Base-by-base conservation (phyloP, 192 early-diverging fungal species). In the Dissophora globulifera region DNA sequence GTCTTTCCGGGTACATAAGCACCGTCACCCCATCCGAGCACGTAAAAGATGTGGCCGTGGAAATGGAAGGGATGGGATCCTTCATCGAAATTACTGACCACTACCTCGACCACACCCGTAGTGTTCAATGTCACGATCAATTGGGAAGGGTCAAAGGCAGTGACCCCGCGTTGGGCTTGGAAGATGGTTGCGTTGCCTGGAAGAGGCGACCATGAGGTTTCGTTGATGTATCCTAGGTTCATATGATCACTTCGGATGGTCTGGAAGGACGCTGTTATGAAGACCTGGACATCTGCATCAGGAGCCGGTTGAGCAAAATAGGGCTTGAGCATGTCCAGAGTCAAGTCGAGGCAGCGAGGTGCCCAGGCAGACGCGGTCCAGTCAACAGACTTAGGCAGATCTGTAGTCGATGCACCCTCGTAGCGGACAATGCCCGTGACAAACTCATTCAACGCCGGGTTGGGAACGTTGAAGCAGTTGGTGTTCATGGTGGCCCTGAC, bases 11-110 rank as follows among this genome's bases (percentile, higher is more conserved):
- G 58, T 4, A 64, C 8, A 16, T 70, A 67, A 10, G 49, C 64
- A 2, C 69, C 63, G 12, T 62, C 49, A 22, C 78, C 78, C 56
- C 55, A 71, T 6, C 60, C 67, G 3, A 83, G 41, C 8, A 83
- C 61, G 23, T 52, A 74, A 50, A 83, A 81, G 2, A 17, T 56
- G 40, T 83, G 82, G 8, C 82, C 82, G 26, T 83, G 82, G 30
- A 80, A 59, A 35, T 80, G 79, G 50, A 80, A 69, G 2, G 79
- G 79, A 42, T 80, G 78, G 22, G 67, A 46, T 1, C 68, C 79
- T 5, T 68, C 69, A 22, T 74, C 64, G 7, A 50, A 56, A 31
- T 78, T 80, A 33, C 56, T 48, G 20, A 68, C 15, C 12, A 68
- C 50, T 43, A 80, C 29, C 49, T 80, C 69, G 46, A 80, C 69